Base-by-base conservation (phyloP, 2,329 filamentous ascomycete species). In the Incumbomyces delicatus region DNA sequence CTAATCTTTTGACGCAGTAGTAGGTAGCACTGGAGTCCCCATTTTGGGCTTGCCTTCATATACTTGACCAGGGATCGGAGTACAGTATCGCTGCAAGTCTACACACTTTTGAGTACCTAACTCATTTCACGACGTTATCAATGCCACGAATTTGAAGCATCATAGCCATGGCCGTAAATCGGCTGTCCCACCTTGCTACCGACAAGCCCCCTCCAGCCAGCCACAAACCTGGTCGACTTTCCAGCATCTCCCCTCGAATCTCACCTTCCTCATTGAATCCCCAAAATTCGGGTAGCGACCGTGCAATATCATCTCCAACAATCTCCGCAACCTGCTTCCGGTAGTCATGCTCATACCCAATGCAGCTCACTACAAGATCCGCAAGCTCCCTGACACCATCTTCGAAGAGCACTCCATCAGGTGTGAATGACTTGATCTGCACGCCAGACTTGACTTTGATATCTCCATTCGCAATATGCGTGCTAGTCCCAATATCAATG, bases 271-370 rank as follows among this genome's bases (percentile, higher is more conserved):
- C 60, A 51, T 81, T 76, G 48, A 81, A 68, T 0, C 78, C 80
- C 78, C 80, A 83, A 13, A 81, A 73, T 53, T 50, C 76, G 2
- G 66, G 65, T 3, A 80, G 70, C 20, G 69, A 67, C 44, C 77
- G 73, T 0, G 77, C 80, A 7, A 84, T 68, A 5, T 63, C 50
- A 12, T 11, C 5, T 0, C 70, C 70, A 20, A 73, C 61, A 11
- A 71, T 63, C 16, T 55, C 50, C 2, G 57, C 53, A 2, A 66
- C 65, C 30, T 63, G 60, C 4, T 63, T 58, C 1, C 67, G 59
- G 55, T 71, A 64, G 46, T 72, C 69, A 12, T 58, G 59, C 45
- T 66, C 63, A 51, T 67, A 73, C 1, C 71, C 71, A 0, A 70
- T 74, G 3, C 66, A 64, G n/a, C 71, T 64, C 4, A 75, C 62